A percentile compares a stretch with the other conserved stretches of the same genome.
These are phyloP conservation scores for Aspergillus sp. DNA, from an alignment of 2,329 filamentous ascomycete genomes.

Conservation along the genomic window DNA sequence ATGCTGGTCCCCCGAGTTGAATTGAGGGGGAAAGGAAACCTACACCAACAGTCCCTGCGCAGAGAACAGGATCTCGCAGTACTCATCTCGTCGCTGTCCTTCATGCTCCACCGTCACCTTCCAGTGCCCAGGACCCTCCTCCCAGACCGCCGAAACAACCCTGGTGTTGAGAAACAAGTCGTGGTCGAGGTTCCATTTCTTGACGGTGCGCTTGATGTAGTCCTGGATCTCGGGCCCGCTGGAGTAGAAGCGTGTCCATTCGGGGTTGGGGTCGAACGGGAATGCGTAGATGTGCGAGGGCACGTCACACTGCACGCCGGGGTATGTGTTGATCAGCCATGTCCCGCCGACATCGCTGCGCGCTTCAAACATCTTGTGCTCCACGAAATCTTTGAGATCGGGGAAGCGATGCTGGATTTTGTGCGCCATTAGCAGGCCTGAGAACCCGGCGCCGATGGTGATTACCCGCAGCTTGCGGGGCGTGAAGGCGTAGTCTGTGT, in stretches of 20 bases:
- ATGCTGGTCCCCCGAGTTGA: neutral
- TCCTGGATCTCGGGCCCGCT: constrained; percentile 40
- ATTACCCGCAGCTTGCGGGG: constrained; percentile 18
- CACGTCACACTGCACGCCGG: constrained; percentile 27
- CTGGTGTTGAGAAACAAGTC: constrained; percentile 37
- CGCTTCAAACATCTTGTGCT: constrained; percentile 43
- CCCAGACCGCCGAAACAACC: constrained; percentile 39
- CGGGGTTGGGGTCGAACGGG: constrained; percentile 43
- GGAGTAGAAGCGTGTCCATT: constrained; percentile 43
- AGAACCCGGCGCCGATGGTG: constrained; percentile 22
- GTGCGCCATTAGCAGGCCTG: constrained; percentile 39
- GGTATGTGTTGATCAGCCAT: constrained; percentile 20
- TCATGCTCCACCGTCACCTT: constrained; percentile 28
- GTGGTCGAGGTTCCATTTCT: constrained; percentile 36
- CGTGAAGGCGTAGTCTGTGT: constrained; percentile 20
- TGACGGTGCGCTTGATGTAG: constrained; percentile 40
- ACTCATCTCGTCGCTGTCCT: constrained; percentile 24
- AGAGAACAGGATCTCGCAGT: constrained; percentile 37
- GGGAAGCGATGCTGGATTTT: constrained; percentile 36
- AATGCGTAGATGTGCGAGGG: constrained; percentile 38
- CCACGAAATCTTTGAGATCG: constrained; percentile 31
- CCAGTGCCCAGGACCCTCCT: constrained; percentile 36
- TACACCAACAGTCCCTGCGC: constrained; percentile 22
- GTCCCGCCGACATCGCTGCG: constrained; percentile 26
- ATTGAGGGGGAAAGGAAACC: neutral